These are phyloP conservation scores for Salix dunnii DNA, from an alignment of 345 rosid genomes.

Conservation along the genomic window DNA sequence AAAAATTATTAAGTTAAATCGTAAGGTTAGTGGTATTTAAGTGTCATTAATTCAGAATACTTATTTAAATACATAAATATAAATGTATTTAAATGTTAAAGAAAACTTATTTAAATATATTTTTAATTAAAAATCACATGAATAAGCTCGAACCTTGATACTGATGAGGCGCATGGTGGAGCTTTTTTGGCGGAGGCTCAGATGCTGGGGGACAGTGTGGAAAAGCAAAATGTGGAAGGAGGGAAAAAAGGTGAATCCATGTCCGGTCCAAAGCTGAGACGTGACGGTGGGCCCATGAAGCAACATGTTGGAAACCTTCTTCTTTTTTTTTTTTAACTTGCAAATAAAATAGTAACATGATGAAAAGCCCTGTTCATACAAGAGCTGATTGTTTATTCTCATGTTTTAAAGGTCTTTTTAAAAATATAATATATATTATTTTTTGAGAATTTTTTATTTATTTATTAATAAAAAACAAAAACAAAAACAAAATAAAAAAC, in stretches of 20 bases:
- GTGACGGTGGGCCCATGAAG: background rate
- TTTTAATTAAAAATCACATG: no score
- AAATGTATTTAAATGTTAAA: no score
- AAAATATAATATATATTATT: no score
- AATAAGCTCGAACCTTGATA: background rate
- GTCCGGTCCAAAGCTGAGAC: background rate
- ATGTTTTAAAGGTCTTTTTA: no score
- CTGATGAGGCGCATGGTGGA: background rate
- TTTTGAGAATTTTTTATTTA: no score
- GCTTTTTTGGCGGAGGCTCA: conserved; percentile 2
- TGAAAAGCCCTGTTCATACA: background rate
- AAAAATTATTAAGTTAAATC: no score
- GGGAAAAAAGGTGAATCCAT: conserved; percentile 21
- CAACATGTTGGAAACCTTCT: background rate
- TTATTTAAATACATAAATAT: no score
- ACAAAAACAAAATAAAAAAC: no score
- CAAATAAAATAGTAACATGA: background rate
- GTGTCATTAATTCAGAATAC: no score
- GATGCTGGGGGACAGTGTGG: conserved; percentile 18
- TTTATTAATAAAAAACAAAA: no score
- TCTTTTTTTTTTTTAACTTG: background rate
- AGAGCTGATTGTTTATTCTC: background rate
- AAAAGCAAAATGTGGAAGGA: conserved; percentile 19
- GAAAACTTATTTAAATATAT: no score
- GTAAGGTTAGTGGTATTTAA: no score